phyloP scores from a whole-genome alignment of 2,329 filamentous ascomycete species.

The Microcera coccophila region DNA sequence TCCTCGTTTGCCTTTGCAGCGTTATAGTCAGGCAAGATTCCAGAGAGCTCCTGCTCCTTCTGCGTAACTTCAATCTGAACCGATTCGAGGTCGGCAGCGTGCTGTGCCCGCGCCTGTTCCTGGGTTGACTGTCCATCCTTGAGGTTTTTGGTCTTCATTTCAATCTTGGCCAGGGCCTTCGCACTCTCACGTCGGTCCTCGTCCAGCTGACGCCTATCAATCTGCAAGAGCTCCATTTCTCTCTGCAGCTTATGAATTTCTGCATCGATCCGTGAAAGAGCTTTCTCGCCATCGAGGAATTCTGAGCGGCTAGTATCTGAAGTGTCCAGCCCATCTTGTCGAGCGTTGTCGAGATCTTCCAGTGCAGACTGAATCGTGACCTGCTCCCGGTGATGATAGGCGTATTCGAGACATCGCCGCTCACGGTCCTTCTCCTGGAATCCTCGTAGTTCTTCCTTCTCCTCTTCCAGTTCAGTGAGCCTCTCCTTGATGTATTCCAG shows the following conservation, averaged over 20 bases:
- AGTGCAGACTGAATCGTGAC: conserved; percentile 71
- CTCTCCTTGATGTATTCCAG: conserved; percentile 89
- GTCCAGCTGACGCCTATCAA: conserved; percentile 84
- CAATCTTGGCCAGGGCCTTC: conserved; percentile 75
- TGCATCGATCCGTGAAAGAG: conserved; percentile 70
- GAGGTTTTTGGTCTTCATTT: conserved; percentile 78
- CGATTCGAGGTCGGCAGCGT: conserved; percentile 66
- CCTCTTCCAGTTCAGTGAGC: conserved; percentile 84
- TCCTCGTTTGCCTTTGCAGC: conserved; percentile 69
- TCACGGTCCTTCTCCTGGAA: conserved; percentile 96
- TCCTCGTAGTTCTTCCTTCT: conserved; percentile 90
- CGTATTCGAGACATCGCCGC: conserved; percentile 87
- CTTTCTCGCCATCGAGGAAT: conserved; percentile 74
- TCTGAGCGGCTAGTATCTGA: conserved; percentile 75
- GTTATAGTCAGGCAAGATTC: conserved; percentile 73
- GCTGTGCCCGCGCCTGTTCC: conserved; percentile 66
- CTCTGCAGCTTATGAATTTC: conserved; percentile 78
- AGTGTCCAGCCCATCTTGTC: conserved; percentile 78
- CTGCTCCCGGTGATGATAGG: conserved; percentile 87
- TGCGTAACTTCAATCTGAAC: conserved; percentile 70
- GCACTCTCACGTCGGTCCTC: conserved; percentile 82
- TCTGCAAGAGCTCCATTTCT: conserved; percentile 76
- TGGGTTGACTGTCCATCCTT: conserved; percentile 77
- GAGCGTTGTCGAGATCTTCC: conserved; percentile 75
- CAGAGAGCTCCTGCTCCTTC: conserved; percentile 71